A percentile compares a stretch with the other conserved stretches of the same genome.
phyloP scores from a whole-genome alignment of 441 rosid genomes.

The Gossypium gossypioides region DNA sequence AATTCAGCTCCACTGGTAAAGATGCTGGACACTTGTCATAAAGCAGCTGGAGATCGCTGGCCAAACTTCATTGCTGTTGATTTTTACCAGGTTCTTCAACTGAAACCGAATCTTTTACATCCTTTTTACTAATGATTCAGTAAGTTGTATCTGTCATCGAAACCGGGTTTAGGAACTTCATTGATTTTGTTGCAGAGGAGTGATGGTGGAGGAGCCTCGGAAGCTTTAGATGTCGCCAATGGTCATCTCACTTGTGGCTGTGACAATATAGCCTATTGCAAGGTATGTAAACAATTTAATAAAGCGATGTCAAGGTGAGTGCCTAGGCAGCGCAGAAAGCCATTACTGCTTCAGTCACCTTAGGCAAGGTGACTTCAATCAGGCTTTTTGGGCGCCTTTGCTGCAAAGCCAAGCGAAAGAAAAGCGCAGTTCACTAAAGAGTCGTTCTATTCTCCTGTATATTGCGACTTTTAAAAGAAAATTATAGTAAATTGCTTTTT shows the following conservation, averaged over 20 bases:
- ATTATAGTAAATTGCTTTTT: too few relatives aligned
- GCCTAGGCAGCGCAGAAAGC: too few relatives aligned
- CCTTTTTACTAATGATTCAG: not conserved
- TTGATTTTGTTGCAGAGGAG: constrained; percentile 38
- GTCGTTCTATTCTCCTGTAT: too few relatives aligned
- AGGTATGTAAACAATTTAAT: constrained; percentile 28
- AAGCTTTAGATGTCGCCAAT: constrained; percentile 65
- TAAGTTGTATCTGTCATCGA: not conserved
- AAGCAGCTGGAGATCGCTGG: constrained; percentile 77
- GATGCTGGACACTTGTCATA: constrained; percentile 59
- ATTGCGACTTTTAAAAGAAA: too few relatives aligned
- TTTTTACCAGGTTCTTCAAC: constrained; percentile 56
- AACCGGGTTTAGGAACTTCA: not conserved
- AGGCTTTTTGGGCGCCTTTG: too few relatives aligned
- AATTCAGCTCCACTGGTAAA: constrained; percentile 62
- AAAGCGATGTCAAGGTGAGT: too few relatives aligned
- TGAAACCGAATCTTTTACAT: not conserved
- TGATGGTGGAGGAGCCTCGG: constrained; percentile 79
- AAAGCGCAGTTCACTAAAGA: too few relatives aligned
- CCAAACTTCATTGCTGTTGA: constrained; percentile 95
- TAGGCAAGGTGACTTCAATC: too few relatives aligned
- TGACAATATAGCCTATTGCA: constrained; percentile 55
- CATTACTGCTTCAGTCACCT: not conserved
- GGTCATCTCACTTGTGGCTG: constrained; percentile 87
- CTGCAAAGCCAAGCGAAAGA: too few relatives aligned